Base-by-base conservation (phyloP, 202 grass and related monocot genomes). In the Carex arenaria region DNA sequence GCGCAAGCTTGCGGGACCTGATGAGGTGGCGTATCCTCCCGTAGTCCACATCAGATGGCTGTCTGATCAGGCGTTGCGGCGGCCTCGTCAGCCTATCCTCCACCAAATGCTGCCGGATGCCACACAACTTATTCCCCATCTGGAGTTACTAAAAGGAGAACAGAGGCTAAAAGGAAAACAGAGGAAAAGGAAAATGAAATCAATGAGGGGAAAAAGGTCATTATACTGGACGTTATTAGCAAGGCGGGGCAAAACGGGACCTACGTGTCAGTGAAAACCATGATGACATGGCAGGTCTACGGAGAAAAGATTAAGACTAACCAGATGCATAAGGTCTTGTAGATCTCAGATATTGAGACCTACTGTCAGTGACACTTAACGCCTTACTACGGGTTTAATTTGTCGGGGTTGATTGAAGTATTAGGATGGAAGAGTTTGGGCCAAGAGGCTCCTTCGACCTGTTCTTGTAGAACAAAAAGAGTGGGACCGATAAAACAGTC, bases 51-150 rank as follows among this genome's bases (percentile, higher is more conserved):
- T 94, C 90, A 10, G 68, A 75, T 2, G 88, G 86, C 60, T 93
- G 82, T 55, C 83, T 89, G 84, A 94, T 32, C 14, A 98, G 82
- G 7, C 87, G 80, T 11, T 70, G 92, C 10, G 79, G 61, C 34
- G 92, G 95, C 84, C 63, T 86, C 15, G 92, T 98, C 31, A 98
- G 70, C 63, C 95, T 86, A 61, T 98, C 92, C 55, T 93, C 92
- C 86, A 95, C 92, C 47, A 59, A 36, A 62, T 83, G 70, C 13
- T 26, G 40, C 43, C 81, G 15, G 19, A 20, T 7, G 10, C 71
- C 60, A 62, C 68, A 72, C 53, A 67, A 61, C 1, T 60, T 75
- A 67, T 97, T 94, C 10, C 94, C 92, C 94, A 94, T 95, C 14
- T 51, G 30, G 19, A 38, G 56, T 30, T 28, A 32, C n/a, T n/a